Base-by-base conservation (phyloP, 2,329 filamentous ascomycete species). In the Neophaeococcomyces aloes region DNA sequence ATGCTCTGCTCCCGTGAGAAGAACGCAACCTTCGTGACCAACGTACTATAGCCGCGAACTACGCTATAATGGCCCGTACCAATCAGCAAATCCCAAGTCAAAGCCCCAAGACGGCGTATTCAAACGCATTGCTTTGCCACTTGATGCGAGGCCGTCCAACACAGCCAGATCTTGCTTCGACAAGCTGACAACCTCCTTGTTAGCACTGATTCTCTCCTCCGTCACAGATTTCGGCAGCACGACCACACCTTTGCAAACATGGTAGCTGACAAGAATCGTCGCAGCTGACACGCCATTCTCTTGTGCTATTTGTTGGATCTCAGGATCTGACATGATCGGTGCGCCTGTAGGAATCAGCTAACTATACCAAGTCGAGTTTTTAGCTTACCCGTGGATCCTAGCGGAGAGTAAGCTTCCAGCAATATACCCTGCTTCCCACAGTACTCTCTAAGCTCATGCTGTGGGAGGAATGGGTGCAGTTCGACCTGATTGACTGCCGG, bases 21-120 rank as follows among this genome's bases (percentile, higher is more conserved):
- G n/a, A n/a, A n/a, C n/a, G n/a, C n/a, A n/a, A n/a, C n/a, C n/a
- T n/a, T n/a, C n/a, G n/a, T n/a, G n/a, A n/a, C n/a, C n/a, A n/a
- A n/a, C n/a, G n/a, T n/a, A n/a, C n/a, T n/a, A n/a, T n/a, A n/a
- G n/a, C n/a, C n/a, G n/a, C n/a, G n/a, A n/a, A n/a, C n/a, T n/a
- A n/a, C n/a, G n/a, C n/a, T n/a, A n/a, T n/a, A n/a, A n/a, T n/a
- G 45, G 45, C 7, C 45, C 41, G 45, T 56, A 57, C 55, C 55
- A 56, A 47, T 57, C 55, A 42, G 49, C 51, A 35, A 57, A 57
- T 3, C 56, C 57, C 7, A 62, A 51, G 48, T 61, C 58, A 15
- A 48, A 59, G 13, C 60, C 60, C 48, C 50, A 62, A 14, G 59
- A 51, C 38, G 60, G 60, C 11, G 59, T 62, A 41, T 62, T 61